Conservation (phyloP, 2,329 filamentous ascomycete species). For the Phyllosticta paracitricarpa region DNA sequence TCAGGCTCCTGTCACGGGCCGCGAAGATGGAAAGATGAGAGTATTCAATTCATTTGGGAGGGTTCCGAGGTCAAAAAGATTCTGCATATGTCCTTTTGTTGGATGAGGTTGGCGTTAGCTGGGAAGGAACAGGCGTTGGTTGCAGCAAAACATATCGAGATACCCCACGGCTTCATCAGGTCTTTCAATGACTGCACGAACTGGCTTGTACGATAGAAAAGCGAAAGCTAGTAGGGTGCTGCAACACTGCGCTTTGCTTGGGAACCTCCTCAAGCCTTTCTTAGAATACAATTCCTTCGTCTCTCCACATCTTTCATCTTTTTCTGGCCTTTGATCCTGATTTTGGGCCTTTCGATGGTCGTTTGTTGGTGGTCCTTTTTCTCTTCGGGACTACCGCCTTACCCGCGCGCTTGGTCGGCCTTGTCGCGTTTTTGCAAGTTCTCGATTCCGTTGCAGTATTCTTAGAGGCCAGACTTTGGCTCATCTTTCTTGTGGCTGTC, state of each 20-base stretch:
- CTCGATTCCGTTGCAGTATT: not conserved
- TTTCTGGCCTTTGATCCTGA: not conserved
- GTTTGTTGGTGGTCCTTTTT: not conserved
- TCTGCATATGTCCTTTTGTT: not conserved
- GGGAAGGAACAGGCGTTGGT: constrained; percentile 3
- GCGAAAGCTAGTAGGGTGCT: not conserved
- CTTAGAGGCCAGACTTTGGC: not conserved
- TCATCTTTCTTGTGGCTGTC: not conserved
- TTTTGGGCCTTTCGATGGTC: not conserved
- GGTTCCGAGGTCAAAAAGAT: not conserved
- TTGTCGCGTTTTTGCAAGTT: not conserved
- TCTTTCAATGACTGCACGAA: not conserved
- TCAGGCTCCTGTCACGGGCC: constrained; percentile 41
- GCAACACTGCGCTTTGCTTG: not conserved
- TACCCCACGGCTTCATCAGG: constrained; percentile 9
- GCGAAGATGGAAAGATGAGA: not conserved
- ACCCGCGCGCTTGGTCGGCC: not conserved
- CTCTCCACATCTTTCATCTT: not conserved
- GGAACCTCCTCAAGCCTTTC: not conserved
- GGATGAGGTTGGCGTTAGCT: not conserved
- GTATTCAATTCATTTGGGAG: not conserved
- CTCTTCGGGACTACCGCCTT: not conserved
- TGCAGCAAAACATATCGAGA: constrained; percentile 6
- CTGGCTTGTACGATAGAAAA: not conserved
- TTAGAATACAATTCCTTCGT: not conserved